These are phyloP conservation scores for Pyrenophora seminiperda DNA, from an alignment of 2,329 filamentous ascomycete genomes.

Conservation along the genomic window DNA sequence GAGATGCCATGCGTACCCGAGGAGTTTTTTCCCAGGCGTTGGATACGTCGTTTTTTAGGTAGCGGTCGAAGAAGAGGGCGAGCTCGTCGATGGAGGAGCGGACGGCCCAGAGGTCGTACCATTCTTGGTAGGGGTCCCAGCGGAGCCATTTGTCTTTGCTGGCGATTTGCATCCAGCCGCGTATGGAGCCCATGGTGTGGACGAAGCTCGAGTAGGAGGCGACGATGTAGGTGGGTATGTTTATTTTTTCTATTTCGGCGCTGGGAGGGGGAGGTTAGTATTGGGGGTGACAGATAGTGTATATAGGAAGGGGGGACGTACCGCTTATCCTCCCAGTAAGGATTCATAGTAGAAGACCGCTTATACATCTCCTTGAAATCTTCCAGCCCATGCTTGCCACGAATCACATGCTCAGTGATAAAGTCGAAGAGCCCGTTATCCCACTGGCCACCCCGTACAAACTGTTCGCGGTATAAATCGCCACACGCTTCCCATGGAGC, in stretches of 20 bases:
- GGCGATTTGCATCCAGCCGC: constrained; percentile 13
- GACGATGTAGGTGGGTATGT: constrained; percentile 21
- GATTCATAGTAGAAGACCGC: constrained; percentile 14
- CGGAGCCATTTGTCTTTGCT: constrained; percentile 26
- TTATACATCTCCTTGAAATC: constrained; percentile 19
- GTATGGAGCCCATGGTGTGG: constrained; percentile 24
- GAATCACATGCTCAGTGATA: constrained; percentile 26
- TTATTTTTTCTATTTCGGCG: constrained; percentile 17
- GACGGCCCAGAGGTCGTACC: constrained; percentile 22
- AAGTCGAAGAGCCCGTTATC: constrained; percentile 11
- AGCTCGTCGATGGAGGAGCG: constrained; percentile 20
- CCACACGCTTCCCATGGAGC: constrained; percentile 56
- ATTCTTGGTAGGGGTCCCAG: constrained; percentile 22
- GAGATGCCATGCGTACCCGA: constrained; percentile 50
- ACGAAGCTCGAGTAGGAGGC: constrained; percentile 21
- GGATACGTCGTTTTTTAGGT: constrained; percentile 50
- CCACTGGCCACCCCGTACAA: constrained; percentile 19
- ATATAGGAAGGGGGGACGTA: not conserved
- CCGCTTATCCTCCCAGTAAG: constrained; percentile 22
- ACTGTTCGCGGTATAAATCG: constrained; percentile 21
- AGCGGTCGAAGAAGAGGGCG: constrained; percentile 54
- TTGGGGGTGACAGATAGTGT: not conserved
- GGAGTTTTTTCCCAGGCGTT: constrained; percentile 58
- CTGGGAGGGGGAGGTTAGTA: not conserved
- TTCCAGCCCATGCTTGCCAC: constrained; percentile 19